Percentiles rank a stretch among this genome's conserved stretches.
phyloP scores from a whole-genome alignment of 2,329 filamentous ascomycete genomes.

The Diaporthe citriasiana region DNA sequence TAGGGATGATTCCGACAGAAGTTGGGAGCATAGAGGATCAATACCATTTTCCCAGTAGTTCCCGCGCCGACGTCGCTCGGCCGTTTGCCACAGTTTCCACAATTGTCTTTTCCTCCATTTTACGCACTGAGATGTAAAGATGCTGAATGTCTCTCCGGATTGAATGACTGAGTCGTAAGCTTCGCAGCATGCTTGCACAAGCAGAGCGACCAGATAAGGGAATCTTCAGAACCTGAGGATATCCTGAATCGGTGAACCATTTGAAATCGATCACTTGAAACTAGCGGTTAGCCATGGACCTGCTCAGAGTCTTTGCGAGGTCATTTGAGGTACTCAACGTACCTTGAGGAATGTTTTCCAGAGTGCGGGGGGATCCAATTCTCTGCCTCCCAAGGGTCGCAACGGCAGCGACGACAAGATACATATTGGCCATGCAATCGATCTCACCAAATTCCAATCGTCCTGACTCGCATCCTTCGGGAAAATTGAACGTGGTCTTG shows the following conservation, averaged over 20 bases:
- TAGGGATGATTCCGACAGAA: background rate
- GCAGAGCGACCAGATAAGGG: background rate
- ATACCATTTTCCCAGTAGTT: constrained; percentile 4
- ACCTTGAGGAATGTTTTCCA: background rate
- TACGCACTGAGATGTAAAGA: background rate
- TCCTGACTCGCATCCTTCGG: background rate
- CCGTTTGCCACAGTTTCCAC: background rate
- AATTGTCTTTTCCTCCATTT: background rate
- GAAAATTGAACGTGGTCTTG: background rate
- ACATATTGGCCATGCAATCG: constrained; percentile 12
- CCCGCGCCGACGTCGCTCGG: background rate
- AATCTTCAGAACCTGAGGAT: background rate
- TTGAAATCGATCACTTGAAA: background rate
- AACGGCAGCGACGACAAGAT: background rate
- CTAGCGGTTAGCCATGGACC: background rate
- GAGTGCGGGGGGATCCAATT: accelerated
- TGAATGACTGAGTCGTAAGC: background rate
- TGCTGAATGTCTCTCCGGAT: too few relatives aligned
- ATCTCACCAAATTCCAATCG: background rate
- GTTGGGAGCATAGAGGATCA: background rate
- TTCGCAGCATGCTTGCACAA: background rate
- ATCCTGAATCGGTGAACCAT: background rate
- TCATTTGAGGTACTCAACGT: background rate
- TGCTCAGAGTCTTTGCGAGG: accelerated
- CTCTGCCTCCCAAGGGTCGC: background rate